Conservation (phyloP, 1,139 yeast genomes). For the Scheffersomyces parashehatae region DNA sequence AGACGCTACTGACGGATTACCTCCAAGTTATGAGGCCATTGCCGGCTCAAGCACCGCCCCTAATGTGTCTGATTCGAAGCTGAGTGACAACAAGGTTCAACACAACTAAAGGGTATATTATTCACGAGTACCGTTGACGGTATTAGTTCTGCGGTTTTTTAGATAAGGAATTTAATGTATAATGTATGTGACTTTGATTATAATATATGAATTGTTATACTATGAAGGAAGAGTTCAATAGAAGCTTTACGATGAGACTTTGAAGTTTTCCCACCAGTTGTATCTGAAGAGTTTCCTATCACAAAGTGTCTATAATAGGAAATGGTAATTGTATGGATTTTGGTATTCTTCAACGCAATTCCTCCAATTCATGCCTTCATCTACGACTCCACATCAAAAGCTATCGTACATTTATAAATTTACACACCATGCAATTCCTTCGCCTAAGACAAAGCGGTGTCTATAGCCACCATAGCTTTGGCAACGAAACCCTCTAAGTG, state of each 20-base stretch:
- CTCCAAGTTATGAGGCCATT: conserved; percentile 32
- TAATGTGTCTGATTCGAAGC: conserved; percentile 15
- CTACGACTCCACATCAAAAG: too few species aligned
- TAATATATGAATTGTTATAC: too few species aligned
- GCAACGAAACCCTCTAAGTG: conserved; percentile 96
- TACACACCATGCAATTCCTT: too few species aligned
- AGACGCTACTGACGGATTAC: conserved; percentile 10
- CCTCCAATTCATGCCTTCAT: neutral
- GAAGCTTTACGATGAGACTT: too few species aligned
- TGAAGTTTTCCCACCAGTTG: neutral
- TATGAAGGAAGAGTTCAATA: too few species aligned
- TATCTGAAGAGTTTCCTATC: neutral
- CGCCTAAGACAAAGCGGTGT: neutral
- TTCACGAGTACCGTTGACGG: too few species aligned
- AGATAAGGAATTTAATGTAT: too few species aligned
- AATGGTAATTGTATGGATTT: neutral
- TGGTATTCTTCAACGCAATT: neutral
- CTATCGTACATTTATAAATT: too few species aligned
- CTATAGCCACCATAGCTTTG: conserved; percentile 66
- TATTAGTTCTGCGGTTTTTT: too few species aligned
- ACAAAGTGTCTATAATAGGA: neutral
- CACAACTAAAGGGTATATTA: conserved; percentile 6
- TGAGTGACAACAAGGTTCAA: conserved; percentile 35
- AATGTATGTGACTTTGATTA: too few species aligned
- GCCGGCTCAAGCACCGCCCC: conserved; percentile 12